Evolutionary conservation across 768 basidiomycete species (phyloP), one percentile per base, ranked within the genome.

Genomic region (Exsudoporus frostii): DNA sequence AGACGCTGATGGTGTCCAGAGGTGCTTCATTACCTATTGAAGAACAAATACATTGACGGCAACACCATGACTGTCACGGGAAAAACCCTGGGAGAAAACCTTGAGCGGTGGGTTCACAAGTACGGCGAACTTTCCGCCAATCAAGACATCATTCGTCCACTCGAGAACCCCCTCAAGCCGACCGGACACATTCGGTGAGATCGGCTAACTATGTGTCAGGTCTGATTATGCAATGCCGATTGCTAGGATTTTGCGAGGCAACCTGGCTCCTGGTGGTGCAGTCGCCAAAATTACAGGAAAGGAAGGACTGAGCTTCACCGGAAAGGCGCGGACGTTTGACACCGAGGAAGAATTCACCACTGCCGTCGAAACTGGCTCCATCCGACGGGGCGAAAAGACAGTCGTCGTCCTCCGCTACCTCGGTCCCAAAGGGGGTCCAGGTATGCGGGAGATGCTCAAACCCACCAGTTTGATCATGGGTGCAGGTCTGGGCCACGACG

Each of bases 391-490:
- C 7, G 94, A 97, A 74, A 99, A 98, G 81, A 95, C 92, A 2
- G 96, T 97, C 17, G 91, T 89, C 51, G 90, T 99, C 51, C 76
- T 99, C 67, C 81, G 97, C 44, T 98, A 99, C 70, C 85, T 99
- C 59, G 97, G 97, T 44, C 96, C 96, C 27, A 89, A 92, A 75
- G 96, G 96, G 56, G 97, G 96, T 53, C 96, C 96, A 32, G 93
- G 94, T 57, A 99, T 99, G 96, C 96, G 94, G 45, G 97, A 99
- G 77, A 99, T 99, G 97, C 79, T 98, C 53, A 98, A 98, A 70
- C 95, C 95, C 24, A 98, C 96, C 30, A 92, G 91, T 75, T 70
- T 98, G 65, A 94, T 99, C 71, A 98, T 99, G 92, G 97, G 97
- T 50, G 97, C 97, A 13, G 97, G 97, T 11, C 79, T 98, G 11